Evolutionary conservation across 495 filamentous ascomycete species (phyloP).

Genomic region (Xylona heveae): DNA sequence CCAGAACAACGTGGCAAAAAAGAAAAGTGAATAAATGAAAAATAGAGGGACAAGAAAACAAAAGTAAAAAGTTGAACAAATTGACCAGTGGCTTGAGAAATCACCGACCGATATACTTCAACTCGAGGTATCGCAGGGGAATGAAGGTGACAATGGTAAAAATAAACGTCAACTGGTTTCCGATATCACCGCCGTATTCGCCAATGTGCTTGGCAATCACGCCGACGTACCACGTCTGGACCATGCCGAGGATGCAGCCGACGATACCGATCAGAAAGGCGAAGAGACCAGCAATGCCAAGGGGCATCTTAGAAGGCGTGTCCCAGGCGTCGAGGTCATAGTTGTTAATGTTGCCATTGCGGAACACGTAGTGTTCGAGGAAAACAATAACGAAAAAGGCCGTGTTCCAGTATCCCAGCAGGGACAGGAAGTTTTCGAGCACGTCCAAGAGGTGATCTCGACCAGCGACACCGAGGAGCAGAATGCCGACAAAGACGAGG

Average conservation of each 20-base stretch:
- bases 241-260: constrained; percentile 28
- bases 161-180: background rate
- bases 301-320: constrained; percentile 20
- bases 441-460: constrained; percentile 20
- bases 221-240: constrained; percentile 27
- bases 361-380: constrained; percentile 37
- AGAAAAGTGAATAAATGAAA: too few species aligned
- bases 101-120: background rate
- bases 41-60: too few species aligned
- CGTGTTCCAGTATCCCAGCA: constrained; percentile 39
- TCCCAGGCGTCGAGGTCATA: constrained; percentile 32
- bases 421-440: constrained; percentile 30
- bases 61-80: too few species aligned
- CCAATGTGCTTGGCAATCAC: constrained; percentile 26
- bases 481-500: constrained; percentile 20
- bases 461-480: constrained; percentile 23
- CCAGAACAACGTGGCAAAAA: too few species aligned
- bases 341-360: constrained; percentile 15
- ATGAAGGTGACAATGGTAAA: background rate
- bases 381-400: constrained; percentile 35
- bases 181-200: constrained; percentile 3
- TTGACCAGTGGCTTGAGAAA: too few species aligned
- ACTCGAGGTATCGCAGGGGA: background rate
- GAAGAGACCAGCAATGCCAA: constrained; percentile 23
- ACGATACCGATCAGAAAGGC: constrained; percentile 23